Conservation (phyloP, 805 yeast species). For the Cyberlindnera suaveolens region DNA sequence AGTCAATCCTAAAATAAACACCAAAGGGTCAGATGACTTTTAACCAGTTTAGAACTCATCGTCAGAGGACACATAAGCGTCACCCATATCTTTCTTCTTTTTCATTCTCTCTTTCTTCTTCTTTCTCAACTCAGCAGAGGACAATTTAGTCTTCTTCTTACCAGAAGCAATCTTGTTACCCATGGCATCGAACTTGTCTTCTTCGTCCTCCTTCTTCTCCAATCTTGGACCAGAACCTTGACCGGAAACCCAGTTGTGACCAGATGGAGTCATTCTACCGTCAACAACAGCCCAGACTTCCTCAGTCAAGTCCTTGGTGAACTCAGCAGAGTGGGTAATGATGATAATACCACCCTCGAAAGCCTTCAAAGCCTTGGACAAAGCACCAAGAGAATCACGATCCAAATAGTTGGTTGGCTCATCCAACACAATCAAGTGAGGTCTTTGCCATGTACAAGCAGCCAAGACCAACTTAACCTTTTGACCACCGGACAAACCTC, state of each 20-base stretch:
- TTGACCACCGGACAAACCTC: conserved; percentile 99
- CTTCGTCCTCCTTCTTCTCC: conserved; percentile 93
- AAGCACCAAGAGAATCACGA: conserved; percentile 99
- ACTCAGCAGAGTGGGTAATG: conserved; percentile 99
- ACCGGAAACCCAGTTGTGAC: conserved; percentile 99
- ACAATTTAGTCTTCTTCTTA: conserved; percentile 95
- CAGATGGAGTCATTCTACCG: conserved; percentile 99
- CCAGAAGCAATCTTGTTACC: conserved; percentile 98
- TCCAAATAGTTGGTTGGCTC: conserved; percentile 99
- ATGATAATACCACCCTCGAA: conserved; percentile 99
- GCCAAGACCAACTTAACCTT: conserved; percentile 99
- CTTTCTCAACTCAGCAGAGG: conserved; percentile 99
- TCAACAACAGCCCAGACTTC: conserved; percentile 99
- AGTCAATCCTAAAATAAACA: not conserved
- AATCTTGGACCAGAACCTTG: conserved; percentile 99
- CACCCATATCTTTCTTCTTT: conserved; percentile 99
- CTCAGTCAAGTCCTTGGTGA: conserved; percentile 98
- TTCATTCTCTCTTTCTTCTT: conserved; percentile 99
- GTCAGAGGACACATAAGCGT: conserved; percentile 97
- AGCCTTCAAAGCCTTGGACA: conserved; percentile 96
- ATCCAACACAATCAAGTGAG: conserved; percentile 98
- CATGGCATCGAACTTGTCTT: conserved; percentile 99
- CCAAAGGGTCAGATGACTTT: not conserved
- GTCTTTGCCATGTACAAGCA: conserved; percentile 99
- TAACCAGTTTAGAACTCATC: conserved; percentile 59